Conservation (phyloP, 179 eudicot species). For the Sideroxylon spinosum region DNA sequence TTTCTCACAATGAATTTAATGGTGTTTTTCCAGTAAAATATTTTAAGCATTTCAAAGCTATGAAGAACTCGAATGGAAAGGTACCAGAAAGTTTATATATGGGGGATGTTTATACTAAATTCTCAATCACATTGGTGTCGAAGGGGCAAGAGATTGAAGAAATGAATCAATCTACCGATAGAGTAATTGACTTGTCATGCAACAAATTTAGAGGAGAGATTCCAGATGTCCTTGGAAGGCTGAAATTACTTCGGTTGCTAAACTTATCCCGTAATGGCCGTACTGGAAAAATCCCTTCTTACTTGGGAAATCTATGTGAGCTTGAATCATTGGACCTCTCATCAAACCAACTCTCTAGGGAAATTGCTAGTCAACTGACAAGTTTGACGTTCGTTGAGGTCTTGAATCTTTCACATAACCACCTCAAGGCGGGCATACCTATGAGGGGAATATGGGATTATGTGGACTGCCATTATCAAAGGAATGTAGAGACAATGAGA, state of each 20-base stretch:
- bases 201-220: constrained; percentile 20
- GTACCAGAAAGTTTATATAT: no score
- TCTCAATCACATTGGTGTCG: no score
- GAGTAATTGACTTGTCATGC: constrained; percentile 16
- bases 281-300: constrained; percentile 20
- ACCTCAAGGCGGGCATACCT: constrained; percentile 15
- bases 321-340: constrained; percentile 25
- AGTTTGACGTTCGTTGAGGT: constrained; percentile 9
- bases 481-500: no score
- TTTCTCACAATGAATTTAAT: constrained; percentile 17
- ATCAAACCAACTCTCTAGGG: constrained; percentile 7
- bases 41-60: background rate
- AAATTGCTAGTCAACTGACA: no score
- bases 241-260: constrained; percentile 10
- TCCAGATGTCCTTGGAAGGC: constrained; percentile 11
- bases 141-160: no score
- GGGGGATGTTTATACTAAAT: no score
- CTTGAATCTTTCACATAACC: constrained; percentile 17
- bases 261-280: constrained; percentile 21
- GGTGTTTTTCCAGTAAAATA: background rate
- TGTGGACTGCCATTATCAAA: no score
- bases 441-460: no score
- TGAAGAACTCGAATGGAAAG: no score
- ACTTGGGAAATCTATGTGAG: background rate
- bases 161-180: no score